These are phyloP conservation scores for Panicum hallii DNA, from an alignment of 202 grass and related monocot species.

Conservation along the genomic window DNA sequence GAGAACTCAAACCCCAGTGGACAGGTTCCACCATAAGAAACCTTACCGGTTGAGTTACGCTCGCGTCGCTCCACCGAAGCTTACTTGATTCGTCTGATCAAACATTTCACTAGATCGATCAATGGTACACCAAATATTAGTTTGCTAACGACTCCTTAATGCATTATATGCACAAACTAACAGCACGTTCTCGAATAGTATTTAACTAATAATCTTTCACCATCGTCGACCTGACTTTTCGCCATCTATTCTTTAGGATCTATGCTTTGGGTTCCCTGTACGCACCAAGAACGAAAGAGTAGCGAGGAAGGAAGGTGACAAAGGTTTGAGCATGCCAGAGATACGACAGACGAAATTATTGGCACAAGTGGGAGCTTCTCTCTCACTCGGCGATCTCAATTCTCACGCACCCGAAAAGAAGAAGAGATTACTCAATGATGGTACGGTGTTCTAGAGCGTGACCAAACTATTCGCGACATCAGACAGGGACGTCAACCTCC, in stretches of 20 bases:
- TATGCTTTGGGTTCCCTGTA: not conserved
- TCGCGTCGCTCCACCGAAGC: no score
- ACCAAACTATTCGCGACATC: not conserved
- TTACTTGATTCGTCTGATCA: no score
- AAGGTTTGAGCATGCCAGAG: constrained; percentile 1
- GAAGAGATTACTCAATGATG: not conserved
- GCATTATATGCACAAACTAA: not conserved
- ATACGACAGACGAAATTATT: not conserved
- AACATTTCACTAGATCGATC: no score
- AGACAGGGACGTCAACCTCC: not conserved
- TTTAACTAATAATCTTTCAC: not conserved
- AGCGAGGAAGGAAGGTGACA: not conserved
- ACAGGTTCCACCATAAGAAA: no score
- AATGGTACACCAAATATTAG: no score
- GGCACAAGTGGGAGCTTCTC: constrained; percentile 2
- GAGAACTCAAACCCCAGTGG: no score
- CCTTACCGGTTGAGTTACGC: no score
- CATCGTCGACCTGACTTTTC: not conserved
- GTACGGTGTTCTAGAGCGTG: not conserved
- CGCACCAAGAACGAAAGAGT: not conserved
- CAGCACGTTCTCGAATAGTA: not conserved
- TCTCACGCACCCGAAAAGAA: not conserved
- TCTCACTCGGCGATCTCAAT: not conserved
- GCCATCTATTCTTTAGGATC: not conserved
- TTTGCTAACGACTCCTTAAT: not conserved